phyloP scores from a whole-genome alignment of 1,284 basidiomycete genomes.

The Ustilago nuda region DNA sequence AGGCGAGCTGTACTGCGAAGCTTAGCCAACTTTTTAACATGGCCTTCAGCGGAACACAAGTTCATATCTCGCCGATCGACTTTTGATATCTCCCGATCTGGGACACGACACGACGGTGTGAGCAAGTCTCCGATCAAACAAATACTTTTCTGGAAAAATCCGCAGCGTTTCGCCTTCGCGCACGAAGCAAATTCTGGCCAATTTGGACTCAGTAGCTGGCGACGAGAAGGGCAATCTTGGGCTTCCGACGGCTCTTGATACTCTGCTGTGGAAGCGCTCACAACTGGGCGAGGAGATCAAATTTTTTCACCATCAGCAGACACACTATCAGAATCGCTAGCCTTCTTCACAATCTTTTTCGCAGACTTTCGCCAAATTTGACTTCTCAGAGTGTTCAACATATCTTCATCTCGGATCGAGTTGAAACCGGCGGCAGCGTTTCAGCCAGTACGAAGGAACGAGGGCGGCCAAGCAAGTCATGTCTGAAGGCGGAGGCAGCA shows the following conservation, averaged over 20 bases:
- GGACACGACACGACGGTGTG: background rate
- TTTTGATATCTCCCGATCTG: background rate
- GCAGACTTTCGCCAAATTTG: background rate
- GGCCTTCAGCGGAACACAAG: background rate
- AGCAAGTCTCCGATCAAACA: background rate
- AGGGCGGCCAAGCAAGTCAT: background rate
- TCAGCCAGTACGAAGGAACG: background rate
- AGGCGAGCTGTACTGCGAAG: background rate
- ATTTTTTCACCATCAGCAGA: conserved; percentile 11
- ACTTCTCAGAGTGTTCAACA: background rate
- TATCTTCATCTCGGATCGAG: background rate
- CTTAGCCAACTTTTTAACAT: background rate
- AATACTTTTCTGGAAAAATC: background rate
- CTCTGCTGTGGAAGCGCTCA: background rate
- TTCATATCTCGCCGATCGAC: background rate
- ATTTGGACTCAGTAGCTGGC: background rate
- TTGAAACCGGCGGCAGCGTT: background rate
- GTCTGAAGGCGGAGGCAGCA: background rate
- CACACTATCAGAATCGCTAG: background rate
- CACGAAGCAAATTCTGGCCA: background rate
- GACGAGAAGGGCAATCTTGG: no score
- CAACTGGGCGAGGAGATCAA: conserved; percentile 1
- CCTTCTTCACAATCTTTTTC: background rate
- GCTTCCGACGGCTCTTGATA: background rate
- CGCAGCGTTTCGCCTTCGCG: background rate